Base-by-base conservation (phyloP, 768 basidiomycete genomes). In the Exidia glandulosa region DNA sequence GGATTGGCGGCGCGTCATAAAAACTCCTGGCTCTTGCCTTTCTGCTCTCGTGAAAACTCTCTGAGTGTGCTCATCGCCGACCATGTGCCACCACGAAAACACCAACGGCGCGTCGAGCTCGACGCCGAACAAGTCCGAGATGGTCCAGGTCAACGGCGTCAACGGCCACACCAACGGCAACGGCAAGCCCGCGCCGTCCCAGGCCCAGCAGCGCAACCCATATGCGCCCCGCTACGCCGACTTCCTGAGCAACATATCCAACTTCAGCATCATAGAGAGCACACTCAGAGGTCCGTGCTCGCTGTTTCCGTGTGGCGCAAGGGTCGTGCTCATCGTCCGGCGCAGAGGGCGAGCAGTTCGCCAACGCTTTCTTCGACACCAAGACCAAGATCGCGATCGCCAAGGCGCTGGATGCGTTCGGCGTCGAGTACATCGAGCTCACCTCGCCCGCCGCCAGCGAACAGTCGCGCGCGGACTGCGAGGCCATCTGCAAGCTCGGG, bases 361-460 rank as follows among this genome's bases (percentile, higher is more conserved):
- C 96, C 63, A 99, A 98, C 70, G 95, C 96, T 58, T 99, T 99
- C 81, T 99, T 98, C 72, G 95, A 96, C 71, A 94, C 93, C 71
- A 93, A 94, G 79, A 98, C 94, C 76, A 99, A 99, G 83, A 96
- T 97, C 71, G 94, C 94, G 71, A 99, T 99, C 66, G 96, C 96
- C 65, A 92, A 86, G 78, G 94, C 94, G 14, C 85, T 98, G 60
- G 94, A 97, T 79, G 94, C 94, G 56, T 98, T 99, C 70, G 96
- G 96, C 69, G 96, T 98, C 61, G 96, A 99, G 72, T 99, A 99
- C 81, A 94, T 99, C 69, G 96, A 99, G 70, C 87, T 99, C 70
- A 99, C 96, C 34, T 97, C 95, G 16, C 95, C 96, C 55, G 93
- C 89, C 48, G 95, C 96, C 27, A 97, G 95, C 4, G 93, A 97